Evolutionary conservation across 805 yeast species (phyloP).

Genomic region (Henningerozyma blattae): DNA sequence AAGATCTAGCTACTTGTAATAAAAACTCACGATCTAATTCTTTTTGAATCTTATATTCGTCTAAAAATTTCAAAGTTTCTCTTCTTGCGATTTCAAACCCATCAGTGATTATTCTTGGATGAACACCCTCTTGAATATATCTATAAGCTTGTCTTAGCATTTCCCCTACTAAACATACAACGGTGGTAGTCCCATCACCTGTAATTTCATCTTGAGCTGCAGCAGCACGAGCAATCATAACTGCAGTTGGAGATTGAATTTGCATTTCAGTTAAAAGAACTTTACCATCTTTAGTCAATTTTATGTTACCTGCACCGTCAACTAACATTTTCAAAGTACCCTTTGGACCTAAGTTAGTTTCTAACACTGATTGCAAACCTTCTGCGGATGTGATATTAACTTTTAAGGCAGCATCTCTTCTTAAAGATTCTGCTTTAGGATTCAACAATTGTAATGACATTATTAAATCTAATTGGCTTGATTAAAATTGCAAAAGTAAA

Average conservation of each 20-base stretch:
- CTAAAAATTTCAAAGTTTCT: constrained; percentile 58
- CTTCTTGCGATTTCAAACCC: constrained; percentile 88
- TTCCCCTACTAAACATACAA: constrained; percentile 88
- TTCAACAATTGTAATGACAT: constrained; percentile 76
- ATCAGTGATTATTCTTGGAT: constrained; percentile 87
- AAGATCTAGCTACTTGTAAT: constrained; percentile 83
- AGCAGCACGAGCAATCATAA: constrained; percentile 92
- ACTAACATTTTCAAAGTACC: constrained; percentile 95
- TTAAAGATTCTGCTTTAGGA: constrained; percentile 95
- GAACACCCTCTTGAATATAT: constrained; percentile 85
- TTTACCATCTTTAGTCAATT: constrained; percentile 94
- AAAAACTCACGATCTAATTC: constrained; percentile 76
- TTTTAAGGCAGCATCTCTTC: constrained; percentile 89
- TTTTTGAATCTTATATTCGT: constrained; percentile 44
- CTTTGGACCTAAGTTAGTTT: constrained; percentile 90
- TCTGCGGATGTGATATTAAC: constrained; percentile 95
- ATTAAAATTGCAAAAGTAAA: too few relatives aligned
- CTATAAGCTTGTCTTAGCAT: constrained; percentile 89
- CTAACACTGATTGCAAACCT: constrained; percentile 85
- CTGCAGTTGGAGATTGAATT: constrained; percentile 83
- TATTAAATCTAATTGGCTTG: too few relatives aligned
- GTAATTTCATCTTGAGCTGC: constrained; percentile 98
- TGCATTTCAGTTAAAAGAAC: constrained; percentile 93
- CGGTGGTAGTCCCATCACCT: constrained; percentile 99
- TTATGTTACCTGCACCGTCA: constrained; percentile 92